These are phyloP conservation scores for Trypanosomatidae sp. DNA, from an alignment of 208 protist genomes.

Conservation along the genomic window DNA sequence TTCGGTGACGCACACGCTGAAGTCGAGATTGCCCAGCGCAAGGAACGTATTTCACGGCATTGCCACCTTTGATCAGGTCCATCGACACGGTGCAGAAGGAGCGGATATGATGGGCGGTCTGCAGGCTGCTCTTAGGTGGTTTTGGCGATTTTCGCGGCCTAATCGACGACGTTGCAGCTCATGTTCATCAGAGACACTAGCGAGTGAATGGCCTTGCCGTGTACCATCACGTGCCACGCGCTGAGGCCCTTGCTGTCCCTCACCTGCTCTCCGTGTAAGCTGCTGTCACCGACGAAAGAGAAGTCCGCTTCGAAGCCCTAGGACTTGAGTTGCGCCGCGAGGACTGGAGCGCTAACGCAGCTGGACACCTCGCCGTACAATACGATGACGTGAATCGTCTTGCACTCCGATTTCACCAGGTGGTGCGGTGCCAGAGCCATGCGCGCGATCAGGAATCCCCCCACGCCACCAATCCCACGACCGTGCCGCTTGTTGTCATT, in stretches of 20 bases:
- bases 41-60: slow-evolving; percentile 44
- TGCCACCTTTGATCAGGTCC: slow-evolving; percentile 40
- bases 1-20: slow-evolving; percentile 35
- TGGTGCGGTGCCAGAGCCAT: slow-evolving; percentile 29
- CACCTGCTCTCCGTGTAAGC: slow-evolving; percentile 18
- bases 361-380: slow-evolving; percentile 40
- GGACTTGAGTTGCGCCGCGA: slow-evolving; percentile 29
- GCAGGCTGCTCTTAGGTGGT: slow-evolving; percentile 17
- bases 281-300: slow-evolving; percentile 41
- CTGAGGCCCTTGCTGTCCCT: slow-evolving; percentile 41
- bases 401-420: slow-evolving; percentile 31
- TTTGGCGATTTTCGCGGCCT: slow-evolving; percentile 36
- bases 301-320: slow-evolving; percentile 35
- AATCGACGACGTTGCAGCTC: slow-evolving; percentile 47
- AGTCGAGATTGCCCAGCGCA: slow-evolving; percentile 37
- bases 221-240: slow-evolving; percentile 33
- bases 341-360: slow-evolving; percentile 29
- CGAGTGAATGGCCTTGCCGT: slow-evolving; percentile 53
- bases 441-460: slow-evolving; percentile 36
- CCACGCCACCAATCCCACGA: slow-evolving; percentile 50
- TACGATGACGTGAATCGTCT: slow-evolving; percentile 41
- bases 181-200: slow-evolving; percentile 39
- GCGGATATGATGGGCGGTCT: slow-evolving; percentile 20
- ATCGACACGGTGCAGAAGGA: slow-evolving; percentile 31
- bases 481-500: slow-evolving; percentile 47